phyloP scores from a whole-genome alignment of 768 basidiomycete genomes.

The Hirschioporus abietinus region DNA sequence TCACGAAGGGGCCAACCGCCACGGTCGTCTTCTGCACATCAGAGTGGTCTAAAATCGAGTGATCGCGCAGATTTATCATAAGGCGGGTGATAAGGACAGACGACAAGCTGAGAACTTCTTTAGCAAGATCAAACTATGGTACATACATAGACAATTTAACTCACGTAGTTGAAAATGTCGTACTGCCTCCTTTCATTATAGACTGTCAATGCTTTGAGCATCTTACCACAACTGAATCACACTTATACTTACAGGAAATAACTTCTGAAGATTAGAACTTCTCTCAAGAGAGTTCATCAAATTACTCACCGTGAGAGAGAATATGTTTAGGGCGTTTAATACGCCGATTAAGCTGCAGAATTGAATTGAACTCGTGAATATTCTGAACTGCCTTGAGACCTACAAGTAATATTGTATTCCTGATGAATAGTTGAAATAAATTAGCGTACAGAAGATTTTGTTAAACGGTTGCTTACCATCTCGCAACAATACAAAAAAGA shows the following conservation, averaged over 20 bases:
- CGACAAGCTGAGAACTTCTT: not conserved
- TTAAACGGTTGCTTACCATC: not conserved
- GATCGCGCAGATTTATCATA: slow-evolving; percentile 3
- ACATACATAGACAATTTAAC: not conserved
- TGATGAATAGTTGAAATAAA: not conserved
- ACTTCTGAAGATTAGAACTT: not conserved
- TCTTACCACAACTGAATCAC: not conserved
- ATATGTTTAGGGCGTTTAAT: not conserved
- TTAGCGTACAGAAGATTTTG: not conserved
- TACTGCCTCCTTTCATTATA: not conserved
- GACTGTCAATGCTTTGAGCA: not conserved
- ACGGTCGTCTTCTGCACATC: not conserved
- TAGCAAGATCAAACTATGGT: not conserved
- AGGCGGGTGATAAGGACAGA: not conserved
- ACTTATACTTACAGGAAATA: not conserved
- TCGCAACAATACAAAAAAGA: not conserved
- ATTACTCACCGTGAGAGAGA: not conserved
- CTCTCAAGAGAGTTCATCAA: not conserved
- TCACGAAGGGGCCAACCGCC: not conserved
- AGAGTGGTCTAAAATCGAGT: not conserved
- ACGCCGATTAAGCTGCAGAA: not conserved
- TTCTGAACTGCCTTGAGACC: too few species aligned
- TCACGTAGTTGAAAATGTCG: not conserved
- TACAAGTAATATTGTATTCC: not conserved
- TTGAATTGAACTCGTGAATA: not conserved